Conservation (phyloP, 2,329 filamentous ascomycete genomes). For the Sporothrix pallida region DNA sequence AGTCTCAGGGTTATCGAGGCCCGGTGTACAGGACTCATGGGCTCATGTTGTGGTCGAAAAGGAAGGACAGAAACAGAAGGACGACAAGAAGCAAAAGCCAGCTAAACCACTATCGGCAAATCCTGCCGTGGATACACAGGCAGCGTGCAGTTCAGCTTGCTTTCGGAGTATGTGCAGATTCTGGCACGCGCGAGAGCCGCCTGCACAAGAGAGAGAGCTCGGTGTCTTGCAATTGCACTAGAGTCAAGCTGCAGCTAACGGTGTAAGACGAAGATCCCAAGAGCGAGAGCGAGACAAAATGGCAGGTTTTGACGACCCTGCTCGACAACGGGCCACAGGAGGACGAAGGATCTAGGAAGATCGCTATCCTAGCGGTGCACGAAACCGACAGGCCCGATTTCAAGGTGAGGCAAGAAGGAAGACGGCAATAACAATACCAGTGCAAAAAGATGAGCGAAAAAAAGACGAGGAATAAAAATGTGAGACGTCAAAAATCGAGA, state of each 20-base stretch:
- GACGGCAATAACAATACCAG: too few relatives aligned
- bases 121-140: neutral
- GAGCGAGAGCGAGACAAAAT: conserved; percentile 3
- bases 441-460: neutral
- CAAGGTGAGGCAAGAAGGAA: neutral
- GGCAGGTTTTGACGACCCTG: conserved; percentile 6
- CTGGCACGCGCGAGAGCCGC: conserved; percentile 12
- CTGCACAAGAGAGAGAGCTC: neutral
- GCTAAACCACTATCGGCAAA: neutral
- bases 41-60: too few relatives aligned
- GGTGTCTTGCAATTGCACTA: neutral
- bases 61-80: neutral
- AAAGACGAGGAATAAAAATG: neutral
- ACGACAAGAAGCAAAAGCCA: neutral
- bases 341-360: neutral
- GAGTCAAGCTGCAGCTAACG: neutral
- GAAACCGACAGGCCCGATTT: neutral
- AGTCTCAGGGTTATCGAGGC: neutral
- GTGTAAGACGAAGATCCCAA: neutral
- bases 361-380: conserved; percentile 12
- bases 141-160: neutral
- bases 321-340: neutral
- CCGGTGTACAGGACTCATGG: too few relatives aligned
- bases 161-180: neutral
- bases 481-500: neutral